A percentile compares a stretch with the other conserved stretches of the same genome.
Conservation (phyloP, 2,329 filamentous ascomycete species). For the Penicillium paneum region DNA sequence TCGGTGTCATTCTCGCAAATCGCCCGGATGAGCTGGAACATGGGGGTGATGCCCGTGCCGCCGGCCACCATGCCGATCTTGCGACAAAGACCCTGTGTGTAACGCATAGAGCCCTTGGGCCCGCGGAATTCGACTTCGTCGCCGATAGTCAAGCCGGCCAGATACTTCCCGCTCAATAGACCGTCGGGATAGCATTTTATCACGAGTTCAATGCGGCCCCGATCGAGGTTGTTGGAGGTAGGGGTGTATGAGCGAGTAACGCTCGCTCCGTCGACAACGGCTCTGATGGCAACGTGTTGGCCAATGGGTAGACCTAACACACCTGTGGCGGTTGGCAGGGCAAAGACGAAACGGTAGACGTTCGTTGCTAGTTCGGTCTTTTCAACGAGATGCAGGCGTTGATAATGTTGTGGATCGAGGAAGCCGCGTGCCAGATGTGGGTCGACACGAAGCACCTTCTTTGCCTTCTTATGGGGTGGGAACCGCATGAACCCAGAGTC, state of each 20-base stretch:
- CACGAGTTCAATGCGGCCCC: slow-evolving; percentile 31
- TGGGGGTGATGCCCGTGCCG: slow-evolving; percentile 48
- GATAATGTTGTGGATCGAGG: slow-evolving; percentile 50
- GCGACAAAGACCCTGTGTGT: slow-evolving; percentile 29
- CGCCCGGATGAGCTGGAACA: slow-evolving; percentile 62
- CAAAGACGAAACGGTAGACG: slow-evolving; percentile 48
- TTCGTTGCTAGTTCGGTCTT: slow-evolving; percentile 22
- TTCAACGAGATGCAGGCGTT: slow-evolving; percentile 44
- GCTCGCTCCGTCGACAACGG: slow-evolving; percentile 44
- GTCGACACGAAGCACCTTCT: slow-evolving; percentile 38
- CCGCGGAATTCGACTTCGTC: slow-evolving; percentile 37
- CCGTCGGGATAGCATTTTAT: slow-evolving; percentile 36
- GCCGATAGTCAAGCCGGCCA: slow-evolving; percentile 29
- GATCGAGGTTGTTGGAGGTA: slow-evolving; percentile 33
- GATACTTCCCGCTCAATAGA: slow-evolving; percentile 29
- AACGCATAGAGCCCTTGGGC: slow-evolving; percentile 37
- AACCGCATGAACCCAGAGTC: slow-evolving; percentile 22
- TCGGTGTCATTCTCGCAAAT: slow-evolving; percentile 62
- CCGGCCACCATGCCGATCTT: slow-evolving; percentile 41
- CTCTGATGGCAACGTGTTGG: slow-evolving; percentile 55
- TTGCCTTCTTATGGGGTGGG: slow-evolving; percentile 41
- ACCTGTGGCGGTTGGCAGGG: slow-evolving; percentile 44
- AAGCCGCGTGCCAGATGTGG: slow-evolving; percentile 45
- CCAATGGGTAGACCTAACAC: slow-evolving; percentile 55
- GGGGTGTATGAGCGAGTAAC: slow-evolving; percentile 55